Conservation (phyloP, 1,284 basidiomycete genomes). For the Fomitopsis palustris region DNA sequence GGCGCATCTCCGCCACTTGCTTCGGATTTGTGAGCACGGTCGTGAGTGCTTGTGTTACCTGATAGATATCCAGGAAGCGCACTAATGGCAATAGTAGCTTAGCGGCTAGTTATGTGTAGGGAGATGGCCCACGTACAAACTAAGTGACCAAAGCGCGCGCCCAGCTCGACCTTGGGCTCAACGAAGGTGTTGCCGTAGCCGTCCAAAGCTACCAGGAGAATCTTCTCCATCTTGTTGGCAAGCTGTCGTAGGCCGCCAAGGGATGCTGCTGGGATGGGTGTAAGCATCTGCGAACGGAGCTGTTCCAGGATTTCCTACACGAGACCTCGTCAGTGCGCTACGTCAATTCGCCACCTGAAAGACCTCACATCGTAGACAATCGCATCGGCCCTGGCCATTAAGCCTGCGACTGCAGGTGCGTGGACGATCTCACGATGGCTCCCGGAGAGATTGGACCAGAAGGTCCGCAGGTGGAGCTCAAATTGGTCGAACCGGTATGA, state of each 20-base stretch:
- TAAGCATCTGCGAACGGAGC: slow-evolving; percentile 78
- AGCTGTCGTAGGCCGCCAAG: slow-evolving; percentile 72
- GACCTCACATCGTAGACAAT: slow-evolving; percentile 79
- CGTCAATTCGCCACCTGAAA: slow-evolving; percentile 5
- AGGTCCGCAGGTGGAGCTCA: slow-evolving; percentile 77
- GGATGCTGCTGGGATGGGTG: slow-evolving; percentile 65
- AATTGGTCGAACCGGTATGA: slow-evolving; percentile 83
- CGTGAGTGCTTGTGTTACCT: slow-evolving; percentile 82
- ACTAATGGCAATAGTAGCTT: slow-evolving; percentile 40
- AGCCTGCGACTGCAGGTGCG: slow-evolving; percentile 79
- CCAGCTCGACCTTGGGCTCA: slow-evolving; percentile 85
- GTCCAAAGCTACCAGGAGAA: slow-evolving; percentile 74
- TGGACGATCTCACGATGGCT: slow-evolving; percentile 82
- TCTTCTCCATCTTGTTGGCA: slow-evolving; percentile 90
- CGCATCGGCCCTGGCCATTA: slow-evolving; percentile 86
- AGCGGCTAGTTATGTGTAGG: neutral
- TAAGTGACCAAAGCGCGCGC: slow-evolving; percentile 84
- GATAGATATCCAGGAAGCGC: slow-evolving; percentile 85
- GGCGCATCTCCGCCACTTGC: slow-evolving; percentile 79
- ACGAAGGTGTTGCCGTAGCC: slow-evolving; percentile 86
- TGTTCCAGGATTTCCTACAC: slow-evolving; percentile 81
- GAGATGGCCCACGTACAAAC: slow-evolving; percentile 59
- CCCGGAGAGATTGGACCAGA: slow-evolving; percentile 73
- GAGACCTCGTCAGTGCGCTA: neutral
- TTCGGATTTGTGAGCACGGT: slow-evolving; percentile 84